Conservation (phyloP, 441 rosid genomes). For the California macrophylla region DNA sequence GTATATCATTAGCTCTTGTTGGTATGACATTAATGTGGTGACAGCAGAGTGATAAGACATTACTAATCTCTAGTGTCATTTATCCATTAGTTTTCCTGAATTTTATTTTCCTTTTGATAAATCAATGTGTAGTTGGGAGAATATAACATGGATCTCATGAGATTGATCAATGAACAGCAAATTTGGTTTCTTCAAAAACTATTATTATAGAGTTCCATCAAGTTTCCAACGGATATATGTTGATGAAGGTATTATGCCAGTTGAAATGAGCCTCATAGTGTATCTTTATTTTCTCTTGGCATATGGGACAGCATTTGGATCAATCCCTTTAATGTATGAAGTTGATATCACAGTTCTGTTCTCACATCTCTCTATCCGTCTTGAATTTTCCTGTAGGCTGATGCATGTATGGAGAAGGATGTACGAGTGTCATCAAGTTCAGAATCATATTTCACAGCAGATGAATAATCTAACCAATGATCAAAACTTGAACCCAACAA, state of each 20-base stretch:
- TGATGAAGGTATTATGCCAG: neutral
- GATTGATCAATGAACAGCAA: neutral
- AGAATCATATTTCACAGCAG: conserved; percentile 64
- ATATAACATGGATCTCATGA: no score
- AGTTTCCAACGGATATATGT: neutral
- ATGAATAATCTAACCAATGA: conserved; percentile 48
- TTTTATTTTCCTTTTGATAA: conserved; percentile 4
- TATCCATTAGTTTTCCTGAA: neutral
- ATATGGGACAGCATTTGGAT: neutral
- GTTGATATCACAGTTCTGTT: conserved; percentile 4
- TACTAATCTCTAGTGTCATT: neutral
- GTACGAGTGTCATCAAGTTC: conserved; percentile 72
- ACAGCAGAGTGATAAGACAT: no score
- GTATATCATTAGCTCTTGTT: neutral
- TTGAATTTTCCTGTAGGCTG: conserved; percentile 34
- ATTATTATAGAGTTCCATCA: neutral
- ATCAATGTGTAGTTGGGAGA: neutral
- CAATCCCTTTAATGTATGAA: neutral
- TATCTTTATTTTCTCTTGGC: neutral
- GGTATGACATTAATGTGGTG: neutral
- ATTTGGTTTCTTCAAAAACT: neutral
- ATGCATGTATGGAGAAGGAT: conserved; percentile 68
- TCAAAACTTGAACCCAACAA: conserved; percentile 42
- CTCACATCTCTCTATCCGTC: conserved; percentile 8
- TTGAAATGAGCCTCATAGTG: neutral